Conservation (phyloP, 495 filamentous ascomycete genomes). For the Podospora appendiculata region DNA sequence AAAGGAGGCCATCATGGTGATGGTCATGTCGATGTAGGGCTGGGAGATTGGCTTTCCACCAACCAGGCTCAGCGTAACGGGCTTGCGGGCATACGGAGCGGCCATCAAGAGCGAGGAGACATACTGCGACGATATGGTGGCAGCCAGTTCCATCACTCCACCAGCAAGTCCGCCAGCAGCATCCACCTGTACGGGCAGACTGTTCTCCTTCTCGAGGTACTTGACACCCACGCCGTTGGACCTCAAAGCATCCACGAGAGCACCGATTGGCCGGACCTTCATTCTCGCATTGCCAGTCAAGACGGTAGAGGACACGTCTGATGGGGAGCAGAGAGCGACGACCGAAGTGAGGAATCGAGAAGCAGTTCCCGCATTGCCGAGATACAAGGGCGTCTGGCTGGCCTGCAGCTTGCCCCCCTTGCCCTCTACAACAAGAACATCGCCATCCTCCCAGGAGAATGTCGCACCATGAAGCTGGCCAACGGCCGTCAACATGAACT, state of each 20-base stretch:
- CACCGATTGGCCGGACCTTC: slow-evolving; percentile 90
- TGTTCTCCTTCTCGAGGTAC: slow-evolving; percentile 72
- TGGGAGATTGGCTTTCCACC: slow-evolving; percentile 96
- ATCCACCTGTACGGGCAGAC: slow-evolving; percentile 75
- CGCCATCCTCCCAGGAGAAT: slow-evolving; percentile 90
- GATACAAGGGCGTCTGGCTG: slow-evolving; percentile 68
- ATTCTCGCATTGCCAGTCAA: slow-evolving; percentile 93
- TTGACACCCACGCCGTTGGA: slow-evolving; percentile 75
- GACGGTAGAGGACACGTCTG: slow-evolving; percentile 56
- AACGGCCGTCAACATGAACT: slow-evolving; percentile 91
- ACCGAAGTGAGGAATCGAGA: slow-evolving; percentile 93
- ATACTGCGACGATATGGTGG: slow-evolving; percentile 94
- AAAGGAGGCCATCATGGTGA: slow-evolving; percentile 93
- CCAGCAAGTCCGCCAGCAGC: slow-evolving; percentile 85
- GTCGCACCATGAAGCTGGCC: slow-evolving; percentile 77
- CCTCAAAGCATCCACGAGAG: slow-evolving; percentile 85
- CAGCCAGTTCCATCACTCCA: slow-evolving; percentile 83
- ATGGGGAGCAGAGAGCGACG: slow-evolving; percentile 69
- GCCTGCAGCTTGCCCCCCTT: slow-evolving; percentile 80
- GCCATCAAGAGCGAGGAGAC: slow-evolving; percentile 96
- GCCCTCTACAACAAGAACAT: slow-evolving; percentile 81
- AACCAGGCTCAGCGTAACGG: slow-evolving; percentile 81
- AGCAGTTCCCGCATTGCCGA: slow-evolving; percentile 95
- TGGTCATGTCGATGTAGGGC: slow-evolving; percentile 98
- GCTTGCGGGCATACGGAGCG: slow-evolving; percentile 89